Percentiles rank a stretch among this genome's conserved stretches.
Evolutionary conservation across 2,329 filamentous ascomycete species (phyloP).

Genomic region (Colletotrichum eleusines): DNA sequence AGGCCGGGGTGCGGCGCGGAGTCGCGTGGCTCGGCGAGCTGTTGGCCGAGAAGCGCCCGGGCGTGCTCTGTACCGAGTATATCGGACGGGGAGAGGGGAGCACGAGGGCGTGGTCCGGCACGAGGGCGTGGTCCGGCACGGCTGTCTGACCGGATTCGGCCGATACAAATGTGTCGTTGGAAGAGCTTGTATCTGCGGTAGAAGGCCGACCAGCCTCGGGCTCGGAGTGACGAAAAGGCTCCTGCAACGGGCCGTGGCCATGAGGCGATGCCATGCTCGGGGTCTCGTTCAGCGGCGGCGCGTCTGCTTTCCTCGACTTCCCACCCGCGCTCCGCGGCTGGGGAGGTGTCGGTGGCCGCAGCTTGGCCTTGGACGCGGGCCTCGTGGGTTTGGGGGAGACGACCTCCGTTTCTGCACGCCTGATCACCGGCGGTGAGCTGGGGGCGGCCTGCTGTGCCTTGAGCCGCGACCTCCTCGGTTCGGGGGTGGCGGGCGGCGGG

Average conservation of each 20-base stretch:
- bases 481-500: slow-evolving; percentile 11
- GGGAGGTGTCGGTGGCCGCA: slow-evolving; percentile 53
- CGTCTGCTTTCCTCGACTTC: background rate
- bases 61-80: slow-evolving; percentile 23
- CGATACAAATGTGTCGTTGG: slow-evolving; percentile 47
- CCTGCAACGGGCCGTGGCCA: background rate
- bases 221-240: background rate
- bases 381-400: slow-evolving; percentile 51
- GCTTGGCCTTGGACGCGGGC: slow-evolving; percentile 42
- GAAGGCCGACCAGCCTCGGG: slow-evolving; percentile 40
- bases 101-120: background rate
- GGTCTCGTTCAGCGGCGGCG: background rate
- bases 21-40: slow-evolving; percentile 55
- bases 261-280: slow-evolving; percentile 25
- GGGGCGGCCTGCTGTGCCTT: slow-evolving; percentile 26
- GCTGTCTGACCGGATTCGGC: slow-evolving; percentile 47
- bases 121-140: background rate
- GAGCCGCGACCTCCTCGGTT: slow-evolving; percentile 31
- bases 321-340: slow-evolving; percentile 47
- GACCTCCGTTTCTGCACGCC: slow-evolving; percentile 44
- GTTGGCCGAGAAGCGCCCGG: slow-evolving; percentile 37
- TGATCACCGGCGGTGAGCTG: slow-evolving; percentile 43
- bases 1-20: slow-evolving; percentile 46
- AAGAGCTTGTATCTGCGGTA: slow-evolving; percentile 43
- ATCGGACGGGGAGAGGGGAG: slow-evolving; percentile 11